Base-by-base conservation (phyloP, 1,284 basidiomycete genomes). In the Heterobasidion irregulare region DNA sequence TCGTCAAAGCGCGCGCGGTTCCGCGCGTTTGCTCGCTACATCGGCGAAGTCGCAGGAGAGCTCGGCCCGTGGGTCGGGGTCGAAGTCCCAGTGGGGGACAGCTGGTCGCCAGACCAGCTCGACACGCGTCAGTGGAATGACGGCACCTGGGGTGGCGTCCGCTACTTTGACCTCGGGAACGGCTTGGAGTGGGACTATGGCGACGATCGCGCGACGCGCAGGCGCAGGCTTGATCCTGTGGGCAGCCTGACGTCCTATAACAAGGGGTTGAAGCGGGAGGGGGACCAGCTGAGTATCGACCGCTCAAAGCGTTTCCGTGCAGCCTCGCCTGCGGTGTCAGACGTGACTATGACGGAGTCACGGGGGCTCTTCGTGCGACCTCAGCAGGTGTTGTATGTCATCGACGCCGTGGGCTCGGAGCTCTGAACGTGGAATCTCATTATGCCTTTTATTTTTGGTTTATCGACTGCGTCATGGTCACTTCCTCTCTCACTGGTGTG, bases 21-120 rank as follows among this genome's bases (percentile, higher is more conserved):
- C 76, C 84, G 86, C 53, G 94, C 92, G 1, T 86, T 84, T 61
- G 91, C 92, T 18, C 76, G 92, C 8, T 96, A 95, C 64, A 91
- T 96, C 53, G 94, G 93, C 2, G 84, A 89, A 62, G 80, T 95
- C 5, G 77, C 80, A 53, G 90, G 89, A 50, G 88, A 91, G 66
- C 64, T 66, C 6, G 94, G 92, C 0, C 83, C 88, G 0, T 97
- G 93, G 93, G 89, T 97, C 5, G 94, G 94, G 5, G 85, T 97
- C 5, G 94, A 97, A 68, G 87, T 94, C 13, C 86, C 89, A 0
- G 75, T 89, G 56, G 69, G 77, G 62, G 80, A 84, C 18, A 70
- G 71, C 18, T 81, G 80, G 77, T 72, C 71, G 34, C 75, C 73
- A 15, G 77, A 84, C 47, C 71, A 76, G 54, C 72, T 78, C 18